Evolutionary conservation across 129 eudicot genomes (phyloP), one percentile per base, ranked within the genome.

Genomic region (Rutidosis leptorrhynchoides): DNA sequence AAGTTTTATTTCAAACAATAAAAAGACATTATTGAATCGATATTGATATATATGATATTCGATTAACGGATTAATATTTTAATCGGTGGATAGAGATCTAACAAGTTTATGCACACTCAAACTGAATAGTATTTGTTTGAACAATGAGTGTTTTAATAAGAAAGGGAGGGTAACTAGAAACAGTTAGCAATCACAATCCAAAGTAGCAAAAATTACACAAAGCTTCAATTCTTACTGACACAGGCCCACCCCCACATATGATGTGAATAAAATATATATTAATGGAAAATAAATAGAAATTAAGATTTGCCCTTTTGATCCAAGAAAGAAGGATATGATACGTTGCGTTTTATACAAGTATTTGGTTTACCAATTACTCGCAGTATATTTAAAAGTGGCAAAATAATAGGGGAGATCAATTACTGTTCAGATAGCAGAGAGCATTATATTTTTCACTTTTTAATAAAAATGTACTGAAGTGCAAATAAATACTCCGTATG

Each of bases 121-220:
- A n/a, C n/a, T n/a, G n/a, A n/a, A n/a, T n/a, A n/a, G n/a, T n/a
- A n/a, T n/a, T n/a, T n/a, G n/a, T n/a, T n/a, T n/a, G n/a, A n/a
- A n/a, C n/a, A n/a, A n/a, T n/a, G n/a, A n/a, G n/a, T n/a, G n/a
- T n/a, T n/a, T n/a, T n/a, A n/a, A n/a, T n/a, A 77, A 30, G 65
- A 25, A 69, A 60, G 65, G 53, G 61, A 58, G 73, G 20, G 74
- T 35, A 58, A 43, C 52, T 37, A 58, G 62, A 78, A 78, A 78
- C 86, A 78, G 86, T 82, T 78, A 78, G 72, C 80, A 66, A 78
- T 78, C 83, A 40, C 83, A 82, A 78, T 82, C 86, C 45, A 19
- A 56, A 43, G 76, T 76, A 55, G 60, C 54, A 72, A 72, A 68
- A 67, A 45, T 58, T 80, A 71, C 63, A 74, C 65, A 42, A 73